A percentile compares a stretch with the other conserved stretches of the same genome.
These are phyloP conservation scores for Fistulinella cinereoalba DNA, from an alignment of 1,284 basidiomycete species.

Conservation along the genomic window DNA sequence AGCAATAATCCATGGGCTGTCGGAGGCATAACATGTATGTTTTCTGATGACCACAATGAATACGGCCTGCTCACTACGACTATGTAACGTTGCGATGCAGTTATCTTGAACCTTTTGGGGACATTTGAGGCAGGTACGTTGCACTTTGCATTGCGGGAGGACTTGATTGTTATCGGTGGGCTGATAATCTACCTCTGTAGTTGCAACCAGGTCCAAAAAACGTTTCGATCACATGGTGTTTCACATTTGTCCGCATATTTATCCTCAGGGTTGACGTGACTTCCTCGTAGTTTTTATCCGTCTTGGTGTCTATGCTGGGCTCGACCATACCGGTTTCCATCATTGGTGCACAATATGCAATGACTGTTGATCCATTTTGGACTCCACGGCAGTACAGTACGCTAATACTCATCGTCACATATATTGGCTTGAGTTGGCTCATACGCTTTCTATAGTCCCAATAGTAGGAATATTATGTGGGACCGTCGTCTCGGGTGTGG, in stretches of 20 bases:
- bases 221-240: slow-evolving; percentile 70
- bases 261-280: background rate
- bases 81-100: no score
- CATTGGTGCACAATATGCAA: slow-evolving; percentile 71
- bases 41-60: no score
- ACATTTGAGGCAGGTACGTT: slow-evolving; percentile 62
- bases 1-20: slow-evolving; percentile 73
- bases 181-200: slow-evolving; percentile 24
- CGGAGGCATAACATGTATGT: slow-evolving; percentile 65
- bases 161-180: background rate
- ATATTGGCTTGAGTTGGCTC: background rate
- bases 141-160: background rate
- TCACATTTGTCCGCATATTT: background rate
- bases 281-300: slow-evolving; percentile 57
- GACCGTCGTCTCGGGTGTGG: slow-evolving; percentile 71
- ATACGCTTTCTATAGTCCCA: slow-evolving; percentile 52
- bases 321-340: slow-evolving; percentile 81
- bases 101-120: slow-evolving; percentile 70
- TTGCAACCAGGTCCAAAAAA: slow-evolving; percentile 72
- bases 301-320: slow-evolving; percentile 66
- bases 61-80: no score
- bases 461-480: slow-evolving; percentile 86
- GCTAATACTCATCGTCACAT: slow-evolving; percentile 17
- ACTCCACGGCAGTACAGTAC: slow-evolving; percentile 75
- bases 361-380: slow-evolving; percentile 78